Evolutionary conservation across 1,284 basidiomycete genomes (phyloP).

Genomic region (Neolentinus lepideus): DNA sequence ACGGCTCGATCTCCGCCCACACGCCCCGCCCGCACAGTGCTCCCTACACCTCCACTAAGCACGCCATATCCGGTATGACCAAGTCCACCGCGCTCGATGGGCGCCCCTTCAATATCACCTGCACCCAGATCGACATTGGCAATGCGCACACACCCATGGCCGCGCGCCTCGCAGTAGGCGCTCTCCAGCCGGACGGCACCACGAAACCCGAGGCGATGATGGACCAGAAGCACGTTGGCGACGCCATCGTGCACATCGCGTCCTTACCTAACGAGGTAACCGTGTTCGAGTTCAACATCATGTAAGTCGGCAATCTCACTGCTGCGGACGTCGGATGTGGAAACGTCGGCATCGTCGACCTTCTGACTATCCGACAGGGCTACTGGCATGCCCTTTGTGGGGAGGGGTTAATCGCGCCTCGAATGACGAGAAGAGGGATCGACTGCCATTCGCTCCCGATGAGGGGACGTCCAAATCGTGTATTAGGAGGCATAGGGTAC

Average conservation of each 20-base stretch:
- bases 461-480: background rate
- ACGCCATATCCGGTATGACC: constrained; percentile 72
- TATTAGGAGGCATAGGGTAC: background rate
- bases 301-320: constrained; percentile 38
- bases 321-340: background rate
- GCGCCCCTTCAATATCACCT: constrained; percentile 63
- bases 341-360: background rate
- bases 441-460: background rate
- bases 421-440: background rate
- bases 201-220: constrained; percentile 55
- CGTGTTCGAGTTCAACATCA: constrained; percentile 65
- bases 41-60: constrained; percentile 74
- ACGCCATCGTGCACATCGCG: constrained; percentile 66
- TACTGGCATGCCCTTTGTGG: constrained; percentile 1
- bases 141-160: constrained; percentile 2
- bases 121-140: constrained; percentile 71
- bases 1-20: constrained; percentile 73
- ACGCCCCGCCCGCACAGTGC: constrained; percentile 61
- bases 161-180: constrained; percentile 39
- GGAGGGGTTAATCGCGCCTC: background rate
- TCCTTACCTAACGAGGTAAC: constrained; percentile 61
- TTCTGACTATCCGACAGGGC: background rate
- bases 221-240: constrained; percentile 64
- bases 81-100: constrained; percentile 74
- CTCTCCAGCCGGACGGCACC: constrained; percentile 64